Evolutionary conservation across 2,329 filamentous ascomycete species (phyloP), one percentile per base, ranked within the genome.

Genomic region (Nemania sp.): DNA sequence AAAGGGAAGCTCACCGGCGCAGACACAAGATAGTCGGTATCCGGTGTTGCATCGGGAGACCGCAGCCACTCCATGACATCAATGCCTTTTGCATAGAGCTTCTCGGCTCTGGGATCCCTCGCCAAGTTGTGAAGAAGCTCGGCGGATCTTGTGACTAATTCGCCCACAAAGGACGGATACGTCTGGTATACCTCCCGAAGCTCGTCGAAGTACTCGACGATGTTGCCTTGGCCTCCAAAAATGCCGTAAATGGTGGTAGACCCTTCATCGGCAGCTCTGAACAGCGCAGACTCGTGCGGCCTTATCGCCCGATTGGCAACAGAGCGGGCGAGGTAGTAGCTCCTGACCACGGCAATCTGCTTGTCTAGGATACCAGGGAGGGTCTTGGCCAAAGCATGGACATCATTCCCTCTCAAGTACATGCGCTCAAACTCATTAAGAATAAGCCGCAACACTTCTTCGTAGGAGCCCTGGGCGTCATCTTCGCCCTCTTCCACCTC

Each of bases 161-260:
- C 91, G 63, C 90, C 88, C 5, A 97, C 85, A 63, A 99, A 95
- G 23, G 89, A 89, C 11, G 90, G 88, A 75, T 99, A 99, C 55
- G 92, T 96, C 66, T 80, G 86, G 77, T 93, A 93, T 54, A 97
- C 83, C 72, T 96, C 89, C 52, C 94, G 86, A 59, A 99, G 83
- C 77, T 99, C 94, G 64, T 99, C 93, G 68, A 99, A 99, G 76
- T 99, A 99, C 76, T 99, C 95, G 75, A 99, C 93, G 61, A 99
- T 97, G 74, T 99, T 99, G 65, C 94, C 94, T 73, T 99, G 94
- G 6, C 94, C 94, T 56, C 94, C 94, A 64, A 97, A 96, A 58
- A 99, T 91, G 61, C 87, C 92, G 77, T 96, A 99, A 56, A 99
- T 83, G 65, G 84, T 87, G 49, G 92, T 92, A 51, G 86, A 86